These are phyloP conservation scores for Misopates orontium DNA, from an alignment of 257 asterid genomes.

Conservation along the genomic window DNA sequence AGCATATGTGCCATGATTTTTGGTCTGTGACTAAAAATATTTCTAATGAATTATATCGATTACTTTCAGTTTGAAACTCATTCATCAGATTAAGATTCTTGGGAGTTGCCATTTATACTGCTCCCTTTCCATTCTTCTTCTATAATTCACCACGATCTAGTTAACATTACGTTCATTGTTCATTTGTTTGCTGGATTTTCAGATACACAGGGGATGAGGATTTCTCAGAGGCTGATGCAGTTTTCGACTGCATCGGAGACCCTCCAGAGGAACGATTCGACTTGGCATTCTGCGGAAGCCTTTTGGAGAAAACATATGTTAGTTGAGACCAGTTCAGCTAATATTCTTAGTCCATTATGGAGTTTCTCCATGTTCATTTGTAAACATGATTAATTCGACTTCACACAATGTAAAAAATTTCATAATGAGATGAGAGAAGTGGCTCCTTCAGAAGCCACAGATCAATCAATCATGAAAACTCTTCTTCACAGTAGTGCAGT, in stretches of 20 bases:
- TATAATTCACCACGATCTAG: too few species aligned
- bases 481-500: conserved; percentile 4
- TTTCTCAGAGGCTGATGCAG: conserved; percentile 88
- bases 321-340: conserved; percentile 27
- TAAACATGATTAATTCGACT: not conserved
- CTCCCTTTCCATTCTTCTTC: too few species aligned
- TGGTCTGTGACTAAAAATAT: too few species aligned
- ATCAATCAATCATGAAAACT: not conserved
- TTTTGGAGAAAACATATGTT: conserved; percentile 71
- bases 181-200: not conserved
- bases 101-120: too few species aligned
- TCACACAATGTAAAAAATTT: not conserved
- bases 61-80: too few species aligned
- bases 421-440: conserved; percentile 1
- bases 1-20: too few species aligned
- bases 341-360: conserved; percentile 7
- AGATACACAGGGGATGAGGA: conserved; percentile 93
- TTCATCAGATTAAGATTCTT: too few species aligned
- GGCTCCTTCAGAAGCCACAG: not conserved
- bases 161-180: too few species aligned
- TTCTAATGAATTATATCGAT: too few species aligned
- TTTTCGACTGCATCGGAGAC: conserved; percentile 95
- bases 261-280: conserved; percentile 92
- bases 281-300: conserved; percentile 79
- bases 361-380: conserved; percentile 8